Evolutionary conservation across 768 basidiomycete genomes (phyloP).

Genomic region (Amanita pallidorosea): DNA sequence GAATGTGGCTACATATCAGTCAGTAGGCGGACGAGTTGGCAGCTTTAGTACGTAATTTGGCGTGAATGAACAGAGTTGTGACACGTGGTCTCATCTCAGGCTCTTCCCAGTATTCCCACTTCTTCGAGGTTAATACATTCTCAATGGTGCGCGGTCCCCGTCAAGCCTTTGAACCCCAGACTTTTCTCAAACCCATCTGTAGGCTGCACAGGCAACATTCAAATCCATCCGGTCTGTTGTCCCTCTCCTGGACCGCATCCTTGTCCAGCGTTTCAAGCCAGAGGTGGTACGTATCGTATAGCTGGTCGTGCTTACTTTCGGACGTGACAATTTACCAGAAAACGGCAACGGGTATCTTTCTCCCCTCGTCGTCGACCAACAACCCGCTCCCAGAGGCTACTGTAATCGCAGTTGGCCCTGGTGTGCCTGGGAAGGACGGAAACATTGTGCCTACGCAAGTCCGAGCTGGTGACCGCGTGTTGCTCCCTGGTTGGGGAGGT

Average conservation of each 20-base stretch:
- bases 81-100: too few species aligned
- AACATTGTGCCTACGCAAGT: conserved; percentile 63
- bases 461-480: conserved; percentile 82
- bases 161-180: background rate
- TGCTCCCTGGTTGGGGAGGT: conserved; percentile 95
- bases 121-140: too few species aligned
- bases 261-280: conserved; percentile 95
- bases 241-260: conserved; percentile 90
- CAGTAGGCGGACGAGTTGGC: too few species aligned
- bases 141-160: background rate
- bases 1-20: too few species aligned
- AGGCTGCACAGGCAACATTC: conserved; percentile 90
- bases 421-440: conserved; percentile 85
- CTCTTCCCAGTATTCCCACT: too few species aligned
- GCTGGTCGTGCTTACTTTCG: background rate
- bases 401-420: conserved; percentile 92
- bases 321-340: conserved; percentile 48
- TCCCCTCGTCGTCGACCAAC: conserved; percentile 81
- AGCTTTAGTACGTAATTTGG: too few species aligned
- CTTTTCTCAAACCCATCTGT: background rate
- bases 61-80: too few species aligned
- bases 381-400: conserved; percentile 91
- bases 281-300: conserved; percentile 57
- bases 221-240: conserved; percentile 86
- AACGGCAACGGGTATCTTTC: conserved; percentile 92